These are phyloP conservation scores for Aureobasidium subglaciale DNA, from an alignment of 2,329 filamentous ascomycete species.

Conservation along the genomic window DNA sequence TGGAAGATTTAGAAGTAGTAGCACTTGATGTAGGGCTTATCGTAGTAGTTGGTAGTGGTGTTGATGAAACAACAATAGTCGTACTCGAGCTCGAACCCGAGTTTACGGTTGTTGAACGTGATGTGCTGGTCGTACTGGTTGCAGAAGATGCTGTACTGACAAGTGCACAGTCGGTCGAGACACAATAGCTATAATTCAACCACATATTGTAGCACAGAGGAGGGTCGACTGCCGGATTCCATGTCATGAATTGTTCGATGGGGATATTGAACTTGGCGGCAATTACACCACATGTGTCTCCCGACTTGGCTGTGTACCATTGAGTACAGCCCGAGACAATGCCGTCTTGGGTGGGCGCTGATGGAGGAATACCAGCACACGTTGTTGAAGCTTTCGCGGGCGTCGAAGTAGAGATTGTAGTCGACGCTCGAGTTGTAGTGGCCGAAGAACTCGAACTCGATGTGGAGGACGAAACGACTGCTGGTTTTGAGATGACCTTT, in stretches of 20 bases:
- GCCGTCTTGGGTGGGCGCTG: conserved; percentile 21
- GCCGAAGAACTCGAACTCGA: not conserved
- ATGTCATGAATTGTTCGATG: conserved; percentile 20
- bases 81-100: conserved; percentile 32
- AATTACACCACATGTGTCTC: conserved; percentile 22
- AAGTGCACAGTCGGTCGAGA: conserved; percentile 18
- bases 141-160: not conserved
- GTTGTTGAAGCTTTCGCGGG: not conserved
- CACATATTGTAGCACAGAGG: conserved; percentile 21
- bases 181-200: conserved; percentile 22
- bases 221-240: conserved; percentile 22
- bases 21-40: not conserved
- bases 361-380: conserved; percentile 16
- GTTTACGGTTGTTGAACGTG: not conserved
- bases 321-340: conserved; percentile 21
- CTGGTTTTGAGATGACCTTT: conserved; percentile 31
- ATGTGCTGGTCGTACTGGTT: not conserved
- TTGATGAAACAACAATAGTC: conserved; percentile 41
- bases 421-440: not conserved
- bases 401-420: not conserved
- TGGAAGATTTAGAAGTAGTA: not conserved
- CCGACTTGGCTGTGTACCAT: conserved; percentile 22
- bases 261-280: conserved; percentile 18
- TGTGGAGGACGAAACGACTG: not conserved
- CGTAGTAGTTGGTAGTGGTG: conserved; percentile 29